Evolutionary conservation across 2,329 filamentous ascomycete genomes (phyloP).

Genomic region (Gremmenia infestans): DNA sequence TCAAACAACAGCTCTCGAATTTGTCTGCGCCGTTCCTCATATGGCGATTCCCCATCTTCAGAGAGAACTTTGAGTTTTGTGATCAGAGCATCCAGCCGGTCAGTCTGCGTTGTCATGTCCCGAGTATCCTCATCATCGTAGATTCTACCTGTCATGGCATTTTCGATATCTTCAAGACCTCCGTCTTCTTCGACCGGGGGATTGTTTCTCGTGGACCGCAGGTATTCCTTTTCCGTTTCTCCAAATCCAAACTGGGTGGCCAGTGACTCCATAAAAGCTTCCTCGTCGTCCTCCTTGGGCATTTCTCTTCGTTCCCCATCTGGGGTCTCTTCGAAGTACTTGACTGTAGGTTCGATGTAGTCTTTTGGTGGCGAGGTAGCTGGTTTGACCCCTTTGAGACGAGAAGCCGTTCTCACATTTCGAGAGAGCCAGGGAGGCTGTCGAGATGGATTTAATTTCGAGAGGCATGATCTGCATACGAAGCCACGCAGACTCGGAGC

Average conservation of each 20-base stretch:
- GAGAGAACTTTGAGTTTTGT: background rate
- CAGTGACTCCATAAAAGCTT: slow-evolving; percentile 4
- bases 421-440: slow-evolving; percentile 21
- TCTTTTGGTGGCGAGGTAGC: background rate
- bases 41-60: slow-evolving; percentile 6
- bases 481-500: slow-evolving; percentile 26
- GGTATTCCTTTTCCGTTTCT: slow-evolving; percentile 3
- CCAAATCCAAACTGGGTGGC: slow-evolving; percentile 3
- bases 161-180: background rate
- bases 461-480: slow-evolving; percentile 31
- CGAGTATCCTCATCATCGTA: background rate
- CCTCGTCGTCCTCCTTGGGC: slow-evolving; percentile 16
- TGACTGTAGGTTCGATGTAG: slow-evolving; percentile 12
- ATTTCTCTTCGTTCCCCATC: slow-evolving; percentile 26
- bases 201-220: background rate
- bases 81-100: slow-evolving; percentile 9
- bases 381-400: slow-evolving; percentile 2
- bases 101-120: background rate
- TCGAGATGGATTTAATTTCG: slow-evolving; percentile 21
- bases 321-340: slow-evolving; percentile 26
- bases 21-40: slow-evolving; percentile 6
- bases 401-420: slow-evolving; percentile 15
- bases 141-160: background rate
- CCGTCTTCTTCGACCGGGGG: background rate
- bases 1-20: slow-evolving; percentile 5